These are phyloP conservation scores for Aspergillus aculeatinus DNA, from an alignment of 2,329 filamentous ascomycete genomes.

Conservation along the genomic window DNA sequence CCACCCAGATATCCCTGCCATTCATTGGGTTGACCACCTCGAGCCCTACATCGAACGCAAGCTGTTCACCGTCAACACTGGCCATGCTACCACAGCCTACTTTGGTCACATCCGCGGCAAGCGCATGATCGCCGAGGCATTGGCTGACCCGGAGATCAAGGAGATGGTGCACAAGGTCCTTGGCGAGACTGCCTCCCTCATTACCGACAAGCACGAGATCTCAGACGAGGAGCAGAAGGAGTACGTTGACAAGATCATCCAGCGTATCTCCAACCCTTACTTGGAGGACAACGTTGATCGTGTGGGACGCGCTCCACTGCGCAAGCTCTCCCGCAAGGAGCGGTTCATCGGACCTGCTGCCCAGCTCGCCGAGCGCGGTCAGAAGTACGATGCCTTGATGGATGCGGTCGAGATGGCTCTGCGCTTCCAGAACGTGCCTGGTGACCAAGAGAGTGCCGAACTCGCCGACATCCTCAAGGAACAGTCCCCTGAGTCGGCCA, in stretches of 20 bases:
- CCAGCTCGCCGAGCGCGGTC: conserved; percentile 78
- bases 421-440: conserved; percentile 91
- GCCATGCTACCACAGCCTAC: conserved; percentile 94
- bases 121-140: conserved; percentile 83
- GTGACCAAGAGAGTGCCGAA: conserved; percentile 83
- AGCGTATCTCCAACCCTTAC: conserved; percentile 88
- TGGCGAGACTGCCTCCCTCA: conserved; percentile 80
- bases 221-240: conserved; percentile 70
- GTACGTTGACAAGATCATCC: conserved; percentile 90
- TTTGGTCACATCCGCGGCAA: conserved; percentile 86
- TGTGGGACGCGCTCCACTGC: conserved; percentile 88
- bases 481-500: conserved; percentile 70
- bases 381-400: conserved; percentile 71
- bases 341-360: conserved; percentile 91
- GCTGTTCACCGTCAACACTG: conserved; percentile 98
- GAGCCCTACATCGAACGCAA: conserved; percentile 98
- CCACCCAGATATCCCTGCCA: conserved; percentile 75
- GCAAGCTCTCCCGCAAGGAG: conserved; percentile 93
- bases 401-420: conserved; percentile 87
- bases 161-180: conserved; percentile 76
- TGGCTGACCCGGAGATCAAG: conserved; percentile 77
- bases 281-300: conserved; percentile 91
- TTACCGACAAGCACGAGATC: conserved; percentile 84
- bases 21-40: conserved; percentile 91
- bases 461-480: conserved; percentile 82